A percentile compares a stretch with the other conserved stretches of the same genome.
Conservation (phyloP, 2,329 filamentous ascomycete genomes). For the Moelleriella libera region DNA sequence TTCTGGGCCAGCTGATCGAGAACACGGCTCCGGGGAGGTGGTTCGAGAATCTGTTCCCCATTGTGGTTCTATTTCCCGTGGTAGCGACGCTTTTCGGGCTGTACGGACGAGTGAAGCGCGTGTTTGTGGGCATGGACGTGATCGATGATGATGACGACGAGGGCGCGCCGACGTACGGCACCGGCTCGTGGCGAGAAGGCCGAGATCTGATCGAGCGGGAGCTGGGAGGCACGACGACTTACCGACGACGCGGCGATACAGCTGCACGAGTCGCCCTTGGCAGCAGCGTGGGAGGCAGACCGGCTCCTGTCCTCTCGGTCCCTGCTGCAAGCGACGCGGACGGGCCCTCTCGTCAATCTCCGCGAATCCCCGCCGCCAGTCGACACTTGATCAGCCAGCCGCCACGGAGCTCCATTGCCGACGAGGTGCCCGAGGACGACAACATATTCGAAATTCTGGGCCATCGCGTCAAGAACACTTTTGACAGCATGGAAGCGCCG, state of each 20-base stretch:
- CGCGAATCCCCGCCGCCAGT: conserved; percentile 15
- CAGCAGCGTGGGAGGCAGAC: conserved; percentile 15
- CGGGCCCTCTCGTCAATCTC: conserved; percentile 16
- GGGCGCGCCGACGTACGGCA: conserved; percentile 51
- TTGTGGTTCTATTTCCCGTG: conserved; percentile 76
- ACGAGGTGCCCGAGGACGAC: conserved; percentile 53
- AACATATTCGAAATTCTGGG: conserved; percentile 75
- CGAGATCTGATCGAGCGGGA: conserved; percentile 83
- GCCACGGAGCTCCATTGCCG: conserved; percentile 6
- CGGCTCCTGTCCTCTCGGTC: conserved; percentile 33
- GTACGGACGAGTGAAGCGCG: conserved; percentile 67
- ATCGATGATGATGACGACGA: conserved; percentile 65
- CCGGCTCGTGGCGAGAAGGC: conserved; percentile 82
- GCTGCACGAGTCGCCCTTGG: conserved; percentile 17
- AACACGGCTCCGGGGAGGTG: conserved; percentile 69
- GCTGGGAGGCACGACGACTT: conserved; percentile 47
- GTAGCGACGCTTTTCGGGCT: conserved; percentile 77
- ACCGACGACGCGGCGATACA: conserved; percentile 31
- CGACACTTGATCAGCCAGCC: conserved; percentile 14
- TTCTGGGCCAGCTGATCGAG: conserved; percentile 72
- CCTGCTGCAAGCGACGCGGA: conserved; percentile 18
- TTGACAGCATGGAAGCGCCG: conserved; percentile 70
- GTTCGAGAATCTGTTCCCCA: conserved; percentile 81
- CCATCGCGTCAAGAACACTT: conserved; percentile 79
- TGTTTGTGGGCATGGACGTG: conserved; percentile 63